Percentiles rank a stretch among this genome's conserved stretches.
phyloP scores from a whole-genome alignment of 2,329 filamentous ascomycete genomes.

The Pestalotiopsis sp. region DNA sequence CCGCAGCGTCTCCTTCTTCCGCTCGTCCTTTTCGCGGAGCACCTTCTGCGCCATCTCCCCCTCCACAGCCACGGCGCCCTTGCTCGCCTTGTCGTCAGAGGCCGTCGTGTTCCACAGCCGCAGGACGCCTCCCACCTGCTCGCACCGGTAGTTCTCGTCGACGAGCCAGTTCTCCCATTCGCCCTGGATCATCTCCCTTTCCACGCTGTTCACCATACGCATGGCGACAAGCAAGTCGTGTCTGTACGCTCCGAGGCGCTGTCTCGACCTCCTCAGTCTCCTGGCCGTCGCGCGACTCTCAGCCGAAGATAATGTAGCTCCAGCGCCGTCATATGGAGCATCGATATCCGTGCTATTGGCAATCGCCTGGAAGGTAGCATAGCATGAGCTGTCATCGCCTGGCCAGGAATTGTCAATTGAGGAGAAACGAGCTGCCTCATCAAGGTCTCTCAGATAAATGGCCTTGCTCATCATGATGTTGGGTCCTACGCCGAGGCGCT shows the following conservation, averaged over 20 bases:
- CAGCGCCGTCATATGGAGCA: conserved; percentile 55
- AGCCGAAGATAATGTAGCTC: conserved; percentile 45
- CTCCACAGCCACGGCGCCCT: conserved; percentile 16
- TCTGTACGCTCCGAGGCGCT: conserved; percentile 79
- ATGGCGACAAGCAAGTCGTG: conserved; percentile 91
- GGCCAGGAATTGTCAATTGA: conserved; percentile 37
- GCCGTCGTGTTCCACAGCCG: conserved; percentile 22
- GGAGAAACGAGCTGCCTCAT: conserved; percentile 55
- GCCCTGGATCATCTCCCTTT: conserved; percentile 79
- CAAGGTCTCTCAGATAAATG: conserved; percentile 81
- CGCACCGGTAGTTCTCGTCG: conserved; percentile 77
- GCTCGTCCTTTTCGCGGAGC: conserved; percentile 24
- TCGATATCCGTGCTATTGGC: conserved; percentile 61
- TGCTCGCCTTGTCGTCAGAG: conserved; percentile 4
- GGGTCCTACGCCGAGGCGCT: conserved; percentile 75
- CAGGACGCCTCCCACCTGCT: conserved; percentile 56
- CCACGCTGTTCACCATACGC: conserved; percentile 85
- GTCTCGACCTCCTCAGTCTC: conserved; percentile 76
- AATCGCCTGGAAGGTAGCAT: conserved; percentile 62
- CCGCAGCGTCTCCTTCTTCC: conserved; percentile 34
- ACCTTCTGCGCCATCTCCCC: conserved; percentile 33
- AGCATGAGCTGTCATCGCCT: conserved; percentile 52
- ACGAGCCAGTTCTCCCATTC: conserved; percentile 94
- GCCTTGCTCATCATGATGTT: conserved; percentile 81
- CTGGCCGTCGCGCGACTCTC: conserved; percentile 57